A percentile compares a stretch with the other conserved stretches of the same genome.
Conservation (phyloP, 257 asterid genomes). For the Solanum sitiens region DNA sequence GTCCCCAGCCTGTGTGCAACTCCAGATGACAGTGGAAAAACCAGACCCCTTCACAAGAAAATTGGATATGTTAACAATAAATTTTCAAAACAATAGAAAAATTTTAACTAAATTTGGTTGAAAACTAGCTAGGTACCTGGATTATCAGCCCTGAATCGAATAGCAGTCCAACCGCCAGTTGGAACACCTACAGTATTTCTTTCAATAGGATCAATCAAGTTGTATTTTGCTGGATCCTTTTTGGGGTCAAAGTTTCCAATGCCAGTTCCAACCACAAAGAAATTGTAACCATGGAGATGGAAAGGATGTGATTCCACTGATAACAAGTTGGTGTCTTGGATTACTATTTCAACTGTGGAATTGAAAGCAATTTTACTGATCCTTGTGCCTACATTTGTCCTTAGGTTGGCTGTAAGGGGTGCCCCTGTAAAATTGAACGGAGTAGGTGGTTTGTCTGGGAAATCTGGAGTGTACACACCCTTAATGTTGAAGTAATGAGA, state of each 20-base stretch:
- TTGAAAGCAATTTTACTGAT: constrained; percentile 49
- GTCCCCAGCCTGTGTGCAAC: constrained; percentile 63
- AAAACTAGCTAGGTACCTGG: constrained; percentile 36
- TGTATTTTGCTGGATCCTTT: constrained; percentile 36
- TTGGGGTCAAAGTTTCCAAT: constrained; percentile 51
- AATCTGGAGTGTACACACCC: constrained; percentile 14
- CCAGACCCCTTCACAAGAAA: constrained; percentile 49
- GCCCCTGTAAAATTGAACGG: constrained; percentile 40
- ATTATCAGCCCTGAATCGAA: constrained; percentile 71
- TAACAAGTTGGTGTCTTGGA: constrained; percentile 60
- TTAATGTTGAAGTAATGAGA: constrained; percentile 19
- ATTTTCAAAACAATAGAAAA: background rate
- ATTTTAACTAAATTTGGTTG: background rate
- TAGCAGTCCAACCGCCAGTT: constrained; percentile 84
- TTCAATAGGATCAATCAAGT: constrained; percentile 66
- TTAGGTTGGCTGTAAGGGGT: constrained; percentile 61
- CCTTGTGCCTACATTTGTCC: constrained; percentile 24
- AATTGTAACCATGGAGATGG: constrained; percentile 78
- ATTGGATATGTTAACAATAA: background rate
- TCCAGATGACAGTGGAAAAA: constrained; percentile 66
- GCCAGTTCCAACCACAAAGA: constrained; percentile 65
- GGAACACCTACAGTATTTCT: constrained; percentile 76
- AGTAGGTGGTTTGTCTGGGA: constrained; percentile 23
- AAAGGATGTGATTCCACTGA: constrained; percentile 68
- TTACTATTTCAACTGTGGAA: constrained; percentile 49